Conservation (phyloP, 2,329 filamentous ascomycete genomes). For the Colletotrichum sp. region DNA sequence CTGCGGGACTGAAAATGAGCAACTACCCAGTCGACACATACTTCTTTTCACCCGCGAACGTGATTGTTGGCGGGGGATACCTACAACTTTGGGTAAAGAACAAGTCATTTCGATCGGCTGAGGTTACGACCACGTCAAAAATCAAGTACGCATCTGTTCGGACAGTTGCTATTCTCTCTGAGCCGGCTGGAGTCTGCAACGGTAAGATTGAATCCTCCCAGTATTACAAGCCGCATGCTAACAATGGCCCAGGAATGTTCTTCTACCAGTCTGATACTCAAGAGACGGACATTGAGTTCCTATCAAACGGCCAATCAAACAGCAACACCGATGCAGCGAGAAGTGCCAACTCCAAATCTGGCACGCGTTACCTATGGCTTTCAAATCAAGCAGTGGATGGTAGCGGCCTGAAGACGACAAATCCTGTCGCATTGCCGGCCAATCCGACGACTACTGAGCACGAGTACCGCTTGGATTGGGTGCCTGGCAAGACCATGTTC, state of each 20-base stretch:
- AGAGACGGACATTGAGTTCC: slow-evolving; percentile 34
- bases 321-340: slow-evolving; percentile 12
- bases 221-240: not conserved
- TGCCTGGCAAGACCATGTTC: slow-evolving; percentile 23
- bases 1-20: slow-evolving; percentile 24
- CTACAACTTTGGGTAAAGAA: slow-evolving; percentile 28
- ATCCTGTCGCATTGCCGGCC: slow-evolving; percentile 14
- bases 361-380: not conserved
- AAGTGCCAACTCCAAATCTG: not conserved
- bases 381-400: not conserved
- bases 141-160: slow-evolving; percentile 32
- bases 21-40: slow-evolving; percentile 22
- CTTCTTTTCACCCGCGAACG: slow-evolving; percentile 20
- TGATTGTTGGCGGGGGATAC: slow-evolving; percentile 26
- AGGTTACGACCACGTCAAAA: slow-evolving; percentile 27
- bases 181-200: slow-evolving; percentile 32
- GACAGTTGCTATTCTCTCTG: slow-evolving; percentile 29
- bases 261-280: slow-evolving; percentile 30
- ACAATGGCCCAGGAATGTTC: slow-evolving; percentile 29
- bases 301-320: slow-evolving; percentile 29
- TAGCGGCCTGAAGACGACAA: slow-evolving; percentile 4
- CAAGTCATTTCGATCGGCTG: slow-evolving; percentile 25
- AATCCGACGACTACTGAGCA: slow-evolving; percentile 29
- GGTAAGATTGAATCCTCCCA: slow-evolving; percentile 12
- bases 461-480: slow-evolving; percentile 35